Evolutionary conservation across 495 filamentous ascomycete species (phyloP).

Genomic region (Penicillium canariense): DNA sequence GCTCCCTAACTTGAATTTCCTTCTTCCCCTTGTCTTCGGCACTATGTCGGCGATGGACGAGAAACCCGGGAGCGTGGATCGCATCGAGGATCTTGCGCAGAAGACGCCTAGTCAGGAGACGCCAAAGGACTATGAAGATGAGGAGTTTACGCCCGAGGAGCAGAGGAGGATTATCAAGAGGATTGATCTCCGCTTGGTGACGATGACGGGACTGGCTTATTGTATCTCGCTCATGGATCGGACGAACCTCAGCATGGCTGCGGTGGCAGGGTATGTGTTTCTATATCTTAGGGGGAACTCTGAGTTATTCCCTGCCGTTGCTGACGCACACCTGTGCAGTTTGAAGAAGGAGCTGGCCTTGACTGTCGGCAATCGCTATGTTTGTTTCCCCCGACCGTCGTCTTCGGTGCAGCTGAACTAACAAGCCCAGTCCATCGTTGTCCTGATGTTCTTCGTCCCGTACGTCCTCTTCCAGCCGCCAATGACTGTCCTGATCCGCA

Average conservation of each 20-base stretch:
- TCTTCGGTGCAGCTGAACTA: not conserved
- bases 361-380: constrained; percentile 42
- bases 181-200: constrained; percentile 61
- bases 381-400: constrained; percentile 1
- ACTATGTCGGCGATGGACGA: constrained; percentile 16
- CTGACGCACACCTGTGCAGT: too few relatives aligned
- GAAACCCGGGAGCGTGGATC: constrained; percentile 27
- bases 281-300: not conserved
- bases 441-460: constrained; percentile 65
- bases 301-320: too few relatives aligned
- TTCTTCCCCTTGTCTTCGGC: not conserved
- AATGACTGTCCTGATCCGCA: constrained; percentile 55
- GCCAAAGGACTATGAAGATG: constrained; percentile 26
- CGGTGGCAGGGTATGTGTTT: constrained; percentile 54
- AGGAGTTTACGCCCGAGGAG: constrained; percentile 37
- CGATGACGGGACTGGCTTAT: constrained; percentile 63
- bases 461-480: constrained; percentile 65
- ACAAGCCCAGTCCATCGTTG: constrained; percentile 48
- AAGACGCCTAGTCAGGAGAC: constrained; percentile 13
- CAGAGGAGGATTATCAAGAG: constrained; percentile 53
- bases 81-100: constrained; percentile 31
- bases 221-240: constrained; percentile 66
- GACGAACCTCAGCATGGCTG: constrained; percentile 62
- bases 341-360: constrained; percentile 56
- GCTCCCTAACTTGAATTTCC: not conserved